Evolutionary conservation across 2,329 filamentous ascomycete species (phyloP).

Genomic region (Botrytis tulipae): DNA sequence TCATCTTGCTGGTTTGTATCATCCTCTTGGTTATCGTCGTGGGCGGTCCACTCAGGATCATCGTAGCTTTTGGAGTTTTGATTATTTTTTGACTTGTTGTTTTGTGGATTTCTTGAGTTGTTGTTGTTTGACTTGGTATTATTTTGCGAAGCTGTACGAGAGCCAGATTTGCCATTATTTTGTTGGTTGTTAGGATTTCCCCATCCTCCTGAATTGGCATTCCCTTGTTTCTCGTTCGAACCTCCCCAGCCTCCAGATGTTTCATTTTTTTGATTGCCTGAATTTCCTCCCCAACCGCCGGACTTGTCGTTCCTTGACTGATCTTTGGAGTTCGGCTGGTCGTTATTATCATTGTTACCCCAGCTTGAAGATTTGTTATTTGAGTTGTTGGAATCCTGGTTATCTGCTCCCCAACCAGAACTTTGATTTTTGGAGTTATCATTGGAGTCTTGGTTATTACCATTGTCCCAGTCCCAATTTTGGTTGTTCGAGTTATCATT

Average conservation of each 20-base stretch:
- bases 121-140: background rate
- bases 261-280: background rate
- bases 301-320: conserved; percentile 10
- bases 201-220: conserved; percentile 17
- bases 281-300: conserved; percentile 23
- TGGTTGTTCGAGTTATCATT: conserved; percentile 14
- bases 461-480: conserved; percentile 1
- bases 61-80: background rate
- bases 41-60: conserved; percentile 5
- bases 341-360: conserved; percentile 15
- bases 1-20: background rate
- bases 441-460: background rate
- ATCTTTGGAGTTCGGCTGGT: background rate
- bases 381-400: conserved; percentile 6
- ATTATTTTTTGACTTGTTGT: background rate
- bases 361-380: background rate
- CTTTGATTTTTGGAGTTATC: conserved; percentile 6
- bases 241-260: background rate
- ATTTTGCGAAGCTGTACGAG: conserved; percentile 17
- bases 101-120: background rate
- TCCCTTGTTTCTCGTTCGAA: conserved; percentile 9
- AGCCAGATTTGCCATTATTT: conserved; percentile 21
- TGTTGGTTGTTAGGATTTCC: background rate
- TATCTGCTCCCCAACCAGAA: conserved; percentile 5
- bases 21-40: background rate